Conservation (phyloP, 78 protist species). For the Andalucia godoyi region DNA sequence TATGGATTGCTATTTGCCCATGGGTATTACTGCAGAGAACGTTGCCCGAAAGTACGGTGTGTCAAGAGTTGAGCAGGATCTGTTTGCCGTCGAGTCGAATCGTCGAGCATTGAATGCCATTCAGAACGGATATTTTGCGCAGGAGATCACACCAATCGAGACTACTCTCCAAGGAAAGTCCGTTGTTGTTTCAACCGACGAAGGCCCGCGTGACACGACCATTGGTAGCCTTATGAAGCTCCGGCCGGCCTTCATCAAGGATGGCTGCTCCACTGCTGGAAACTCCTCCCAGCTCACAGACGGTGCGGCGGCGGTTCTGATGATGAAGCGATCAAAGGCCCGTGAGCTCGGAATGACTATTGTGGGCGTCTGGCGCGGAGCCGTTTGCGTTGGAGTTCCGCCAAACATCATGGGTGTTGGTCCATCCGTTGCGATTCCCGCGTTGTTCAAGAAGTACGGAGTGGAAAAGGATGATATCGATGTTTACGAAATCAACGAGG, state of each 20-base stretch:
- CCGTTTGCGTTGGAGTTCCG: constrained; percentile 46
- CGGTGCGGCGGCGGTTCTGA: constrained; percentile 42
- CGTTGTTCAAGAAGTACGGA: neutral
- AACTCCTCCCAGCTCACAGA: constrained; percentile 32
- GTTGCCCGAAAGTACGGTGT: constrained; percentile 60
- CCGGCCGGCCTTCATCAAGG: constrained; percentile 49
- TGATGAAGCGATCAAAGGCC: constrained; percentile 27
- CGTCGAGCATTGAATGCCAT: constrained; percentile 52
- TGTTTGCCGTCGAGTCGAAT: constrained; percentile 54
- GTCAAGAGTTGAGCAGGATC: constrained; percentile 71
- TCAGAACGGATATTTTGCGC: constrained; percentile 33
- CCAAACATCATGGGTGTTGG: constrained; percentile 40
- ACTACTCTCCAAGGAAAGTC: constrained; percentile 19
- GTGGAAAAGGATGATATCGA: constrained; percentile 28
- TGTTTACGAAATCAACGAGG: constrained; percentile 68
- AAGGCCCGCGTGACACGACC: constrained; percentile 44
- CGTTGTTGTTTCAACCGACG: constrained; percentile 41
- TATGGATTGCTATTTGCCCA: constrained; percentile 17
- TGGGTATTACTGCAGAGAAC: constrained; percentile 75
- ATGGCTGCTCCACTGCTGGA: constrained; percentile 69
- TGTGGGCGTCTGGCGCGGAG: constrained; percentile 20
- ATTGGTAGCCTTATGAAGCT: constrained; percentile 10
- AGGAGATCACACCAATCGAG: constrained; percentile 43
- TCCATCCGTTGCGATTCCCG: constrained; percentile 7
- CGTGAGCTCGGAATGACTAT: constrained; percentile 16